Evolutionary conservation across 1,284 basidiomycete genomes (phyloP), one percentile per base, ranked within the genome.

Genomic region (Coniophora puteana): DNA sequence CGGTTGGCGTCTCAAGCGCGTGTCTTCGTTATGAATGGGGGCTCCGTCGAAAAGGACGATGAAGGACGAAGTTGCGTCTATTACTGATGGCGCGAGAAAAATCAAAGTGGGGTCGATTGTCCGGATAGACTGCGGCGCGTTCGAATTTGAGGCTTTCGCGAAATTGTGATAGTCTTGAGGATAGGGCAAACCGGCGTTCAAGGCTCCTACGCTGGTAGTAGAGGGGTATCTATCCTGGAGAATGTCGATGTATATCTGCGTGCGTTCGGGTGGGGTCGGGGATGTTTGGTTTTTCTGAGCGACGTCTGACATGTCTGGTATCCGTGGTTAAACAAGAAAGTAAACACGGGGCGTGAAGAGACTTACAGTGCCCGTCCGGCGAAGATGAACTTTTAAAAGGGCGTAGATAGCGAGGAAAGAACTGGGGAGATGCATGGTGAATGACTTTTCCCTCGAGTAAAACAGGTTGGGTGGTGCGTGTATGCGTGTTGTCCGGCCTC

Each of bases 91-190:
- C 1, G 77, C 71, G 21, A 72, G 54, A 51, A 84, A 77, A 11
- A 80, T 77, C 21, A 85, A 68, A 4, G 76, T 78, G 0, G 80
- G 78, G 51, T 85, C 77, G 49, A 85, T 81, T 36, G 67, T 59
- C 11, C 61, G 61, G 38, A 85, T 65, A 13, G 68, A 69, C 18
- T 82, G 77, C 25, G 78, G 66, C 26, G 65, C 62, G 30, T 65
- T 63, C n/a, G n/a, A n/a, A 13, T n/a, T n/a, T n/a, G 71, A 69
- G 24, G n/a, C 31, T 46, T 44, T 37, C 53, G 47, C 8, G 37
- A 51, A 55, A 59, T 17, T 16, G 28, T 14, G 54, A 41, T 13
- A 38, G 24, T 25, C 40, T 51, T 16, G 44, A 38, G 39, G 41
- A 35, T 37, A 43, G 43, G 36, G 46, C 4, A 11, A n/a, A n/a